Evolutionary conservation across 2,329 filamentous ascomycete species (phyloP), one percentile per base, ranked within the genome.

Genomic region (Aspergillus fumigatus): DNA sequence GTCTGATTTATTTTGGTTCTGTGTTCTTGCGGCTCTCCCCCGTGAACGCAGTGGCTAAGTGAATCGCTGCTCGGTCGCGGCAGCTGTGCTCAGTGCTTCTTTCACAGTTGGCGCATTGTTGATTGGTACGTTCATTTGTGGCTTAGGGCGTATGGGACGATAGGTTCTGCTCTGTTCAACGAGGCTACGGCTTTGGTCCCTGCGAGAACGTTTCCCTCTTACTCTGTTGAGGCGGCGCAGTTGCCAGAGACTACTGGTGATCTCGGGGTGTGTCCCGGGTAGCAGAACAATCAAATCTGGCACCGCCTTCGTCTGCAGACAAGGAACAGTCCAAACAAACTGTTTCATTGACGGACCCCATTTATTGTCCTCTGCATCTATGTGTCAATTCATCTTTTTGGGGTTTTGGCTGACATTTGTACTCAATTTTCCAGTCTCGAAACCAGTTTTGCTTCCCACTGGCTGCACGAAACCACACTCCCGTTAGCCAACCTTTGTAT

Each of bases 61-160:
- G 59, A 67, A 61, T 64, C 60, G 61, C 32, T 65, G 62, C 65
- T 69, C 66, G 67, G 66, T 71, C 66, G 69, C 70, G 70, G 65
- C 67, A 70, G 64, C 65, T 67, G 60, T 63, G 62, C 62, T 64
- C 63, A 65, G 58, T 56, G 62, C 65, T 58, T 55, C 60, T 61
- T 63, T 67, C 59, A 63, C 62, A 65, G 54, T 60, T 67, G 71
- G 72, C 72, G 72, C 71, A 73, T 72, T 72, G 65, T 64, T 68
- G 59, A 66, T 68, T 61, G 69, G 72, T 74, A 72, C 65, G 70
- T 71, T 62, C 62, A 63, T 62, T 54, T 51, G 35, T 59, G 61
- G 49, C 57, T 51, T 62, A 57, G 54, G 61, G 55, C 49, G 43
- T 40, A 60, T 27, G 51, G 21, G 23, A 43, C 49, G 26, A 32